Conservation (phyloP, 768 basidiomycete species). For the Trametes cingulata region DNA sequence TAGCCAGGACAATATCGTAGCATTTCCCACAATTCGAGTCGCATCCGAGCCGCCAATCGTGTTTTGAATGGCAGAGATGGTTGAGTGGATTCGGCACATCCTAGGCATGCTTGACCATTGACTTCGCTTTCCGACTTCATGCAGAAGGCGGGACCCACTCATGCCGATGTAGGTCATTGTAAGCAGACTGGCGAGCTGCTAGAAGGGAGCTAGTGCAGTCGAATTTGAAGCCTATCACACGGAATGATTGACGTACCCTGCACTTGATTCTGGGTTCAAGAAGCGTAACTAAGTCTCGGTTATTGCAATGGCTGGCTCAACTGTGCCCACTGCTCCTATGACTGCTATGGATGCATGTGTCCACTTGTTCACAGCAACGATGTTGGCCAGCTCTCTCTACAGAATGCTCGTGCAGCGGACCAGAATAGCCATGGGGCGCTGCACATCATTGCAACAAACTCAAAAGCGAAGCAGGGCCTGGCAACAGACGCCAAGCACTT, state of each 20-base stretch:
- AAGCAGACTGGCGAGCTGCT: too few relatives aligned
- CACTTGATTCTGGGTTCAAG: not conserved
- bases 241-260: not conserved
- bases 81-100: too few relatives aligned
- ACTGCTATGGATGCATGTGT: slow-evolving; percentile 12
- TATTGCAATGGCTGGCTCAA: slow-evolving; percentile 3
- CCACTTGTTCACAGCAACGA: not conserved
- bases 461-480: not conserved
- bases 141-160: too few relatives aligned
- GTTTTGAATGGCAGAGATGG: too few relatives aligned
- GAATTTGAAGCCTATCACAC: too few relatives aligned
- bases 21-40: too few relatives aligned
- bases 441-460: slow-evolving; percentile 10
- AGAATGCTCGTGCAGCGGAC: not conserved
- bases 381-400: not conserved
- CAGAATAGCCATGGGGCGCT: not conserved
- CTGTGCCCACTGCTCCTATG: not conserved
- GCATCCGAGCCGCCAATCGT: too few relatives aligned
- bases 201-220: too few relatives aligned
- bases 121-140: too few relatives aligned
- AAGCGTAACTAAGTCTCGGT: not conserved
- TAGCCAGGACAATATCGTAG: too few relatives aligned
- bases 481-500: slow-evolving; percentile 18
- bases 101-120: too few relatives aligned
- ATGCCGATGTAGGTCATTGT: too few relatives aligned